A percentile compares a stretch with the other conserved stretches of the same genome.
Conservation (phyloP, 495 filamentous ascomycete genomes). For the Penicillium mononematosum region DNA sequence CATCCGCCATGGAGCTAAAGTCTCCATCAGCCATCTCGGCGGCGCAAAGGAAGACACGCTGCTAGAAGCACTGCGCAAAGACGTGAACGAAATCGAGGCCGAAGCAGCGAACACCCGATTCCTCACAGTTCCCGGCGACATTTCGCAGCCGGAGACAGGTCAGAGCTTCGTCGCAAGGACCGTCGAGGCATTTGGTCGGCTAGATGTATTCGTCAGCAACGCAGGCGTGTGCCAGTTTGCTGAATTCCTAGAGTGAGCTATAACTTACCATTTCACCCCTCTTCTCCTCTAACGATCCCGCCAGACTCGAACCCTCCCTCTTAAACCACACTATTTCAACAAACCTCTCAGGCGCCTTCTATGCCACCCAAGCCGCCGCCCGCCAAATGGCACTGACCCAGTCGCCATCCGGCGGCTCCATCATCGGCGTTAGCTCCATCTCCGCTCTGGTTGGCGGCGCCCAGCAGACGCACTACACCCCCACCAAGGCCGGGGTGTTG, state of each 20-base stretch:
- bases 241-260: constrained; percentile 67
- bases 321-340: constrained; percentile 65
- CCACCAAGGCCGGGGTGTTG: constrained; percentile 83
- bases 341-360: constrained; percentile 86
- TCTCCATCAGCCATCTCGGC: constrained; percentile 69
- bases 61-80: constrained; percentile 52
- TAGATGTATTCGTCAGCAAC: constrained; percentile 86
- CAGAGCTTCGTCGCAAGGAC: constrained; percentile 54
- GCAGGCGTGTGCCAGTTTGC: constrained; percentile 83
- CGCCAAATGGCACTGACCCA: constrained; percentile 69
- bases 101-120: constrained; percentile 45
- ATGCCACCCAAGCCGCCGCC: constrained; percentile 77
- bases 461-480: constrained; percentile 82
- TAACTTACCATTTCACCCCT: background rate
- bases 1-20: constrained; percentile 65
- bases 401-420: constrained; percentile 63
- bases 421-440: constrained; percentile 83
- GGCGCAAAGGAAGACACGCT: constrained; percentile 52
- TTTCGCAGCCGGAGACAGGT: constrained; percentile 64
- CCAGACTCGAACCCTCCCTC: constrained; percentile 57
- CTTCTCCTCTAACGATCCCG: background rate
- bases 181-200: constrained; percentile 54
- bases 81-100: constrained; percentile 48
- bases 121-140: constrained; percentile 63
- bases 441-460: constrained; percentile 81